Percentiles rank a stretch among this genome's conserved stretches.
These are phyloP conservation scores for Thecaphora thlaspeos DNA, from an alignment of 1,284 basidiomycete genomes.

Conservation along the genomic window DNA sequence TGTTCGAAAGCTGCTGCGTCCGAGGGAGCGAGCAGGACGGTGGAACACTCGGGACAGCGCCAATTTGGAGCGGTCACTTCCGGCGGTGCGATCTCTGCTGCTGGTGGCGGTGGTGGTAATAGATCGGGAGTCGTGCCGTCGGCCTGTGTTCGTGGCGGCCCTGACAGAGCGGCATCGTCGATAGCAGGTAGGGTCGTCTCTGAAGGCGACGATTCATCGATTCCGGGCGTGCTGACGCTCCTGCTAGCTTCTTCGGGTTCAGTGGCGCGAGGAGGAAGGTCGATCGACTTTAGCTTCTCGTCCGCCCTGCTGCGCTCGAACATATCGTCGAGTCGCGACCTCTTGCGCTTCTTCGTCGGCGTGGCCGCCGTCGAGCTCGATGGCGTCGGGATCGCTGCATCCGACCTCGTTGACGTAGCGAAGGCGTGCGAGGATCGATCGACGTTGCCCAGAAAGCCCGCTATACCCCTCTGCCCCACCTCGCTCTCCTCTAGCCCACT, in stretches of 20 bases:
- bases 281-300: background rate
- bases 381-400: constrained; percentile 6
- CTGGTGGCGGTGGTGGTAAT: too few species aligned
- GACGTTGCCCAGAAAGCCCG: constrained; percentile 69
- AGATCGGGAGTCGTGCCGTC: too few species aligned
- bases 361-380: constrained; percentile 2
- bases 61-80: too few species aligned
- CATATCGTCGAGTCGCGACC: background rate
- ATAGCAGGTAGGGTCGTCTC: too few species aligned
- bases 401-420: background rate
- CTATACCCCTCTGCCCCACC: constrained; percentile 78
- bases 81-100: too few species aligned
- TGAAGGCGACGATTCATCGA: background rate
- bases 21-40: constrained; percentile 15
- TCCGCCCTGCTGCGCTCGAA: background rate
- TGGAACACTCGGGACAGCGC: constrained; percentile 37
- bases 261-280: background rate
- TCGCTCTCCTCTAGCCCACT: constrained; percentile 78
- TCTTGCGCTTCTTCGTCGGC: background rate
- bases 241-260: background rate
- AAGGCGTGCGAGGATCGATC: background rate
- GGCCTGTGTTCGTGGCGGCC: too few species aligned
- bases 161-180: too few species aligned
- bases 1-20: constrained; percentile 20
- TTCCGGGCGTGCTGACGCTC: background rate